phyloP scores from a whole-genome alignment of 257 asterid species.

The Gentiana macrophylla region DNA sequence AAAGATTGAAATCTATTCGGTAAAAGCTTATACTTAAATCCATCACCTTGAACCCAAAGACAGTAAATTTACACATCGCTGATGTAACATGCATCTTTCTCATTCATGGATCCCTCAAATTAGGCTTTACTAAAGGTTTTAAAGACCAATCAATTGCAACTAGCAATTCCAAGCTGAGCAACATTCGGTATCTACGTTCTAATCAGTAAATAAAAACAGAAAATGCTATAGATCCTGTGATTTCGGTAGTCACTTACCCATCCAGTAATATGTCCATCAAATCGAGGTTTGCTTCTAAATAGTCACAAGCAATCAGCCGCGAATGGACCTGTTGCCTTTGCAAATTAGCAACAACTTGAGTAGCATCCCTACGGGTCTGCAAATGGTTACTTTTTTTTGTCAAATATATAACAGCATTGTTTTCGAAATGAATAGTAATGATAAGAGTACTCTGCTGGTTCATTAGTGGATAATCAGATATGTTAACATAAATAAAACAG shows the following conservation, averaged over 20 bases:
- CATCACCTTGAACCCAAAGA: too few relatives aligned
- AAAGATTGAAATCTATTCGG: too few relatives aligned
- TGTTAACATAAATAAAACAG: not conserved
- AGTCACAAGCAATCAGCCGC: conserved; percentile 85
- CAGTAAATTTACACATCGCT: too few relatives aligned
- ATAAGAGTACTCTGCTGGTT: not conserved
- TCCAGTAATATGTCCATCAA: conserved; percentile 64
- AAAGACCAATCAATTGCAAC: not conserved
- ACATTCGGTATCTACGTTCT: not conserved
- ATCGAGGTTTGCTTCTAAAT: conserved; percentile 86
- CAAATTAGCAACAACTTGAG: conserved; percentile 94
- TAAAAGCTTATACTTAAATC: too few relatives aligned
- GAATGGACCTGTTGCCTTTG: conserved; percentile 99
- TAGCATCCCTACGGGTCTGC: conserved; percentile 96
- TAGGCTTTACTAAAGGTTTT: not conserved
- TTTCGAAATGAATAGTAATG: not conserved
- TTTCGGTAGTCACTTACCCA: conserved; percentile 42
- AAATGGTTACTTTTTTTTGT: conserved; percentile 5
- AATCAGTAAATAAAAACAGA: not conserved
- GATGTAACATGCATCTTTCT: too few relatives aligned
- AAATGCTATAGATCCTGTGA: not conserved
- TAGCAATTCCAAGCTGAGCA: too few relatives aligned
- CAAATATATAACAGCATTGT: conserved; percentile 1
- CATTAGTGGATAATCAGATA: not conserved
- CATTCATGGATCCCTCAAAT: too few relatives aligned